Evolutionary conservation across 2,329 filamentous ascomycete species (phyloP).

Genomic region (Botrytis sinoallii): DNA sequence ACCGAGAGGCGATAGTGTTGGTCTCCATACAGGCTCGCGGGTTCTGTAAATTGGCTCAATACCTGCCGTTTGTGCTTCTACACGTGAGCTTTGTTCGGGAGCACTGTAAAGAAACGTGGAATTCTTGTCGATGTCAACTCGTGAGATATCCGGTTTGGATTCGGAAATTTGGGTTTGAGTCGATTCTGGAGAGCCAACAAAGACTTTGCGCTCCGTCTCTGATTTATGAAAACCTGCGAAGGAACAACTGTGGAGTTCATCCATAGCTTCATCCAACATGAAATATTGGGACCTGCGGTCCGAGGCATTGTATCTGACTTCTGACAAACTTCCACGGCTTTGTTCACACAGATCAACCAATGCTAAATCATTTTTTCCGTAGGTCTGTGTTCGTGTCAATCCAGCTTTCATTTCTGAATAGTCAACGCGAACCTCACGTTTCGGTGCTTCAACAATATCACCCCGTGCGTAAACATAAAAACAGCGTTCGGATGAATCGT

Average conservation of each 20-base stretch:
- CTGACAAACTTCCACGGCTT: not conserved
- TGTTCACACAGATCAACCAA: slow-evolving; percentile 1
- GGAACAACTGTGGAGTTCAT: not conserved
- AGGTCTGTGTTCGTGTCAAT: slow-evolving; percentile 16
- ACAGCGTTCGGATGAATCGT: slow-evolving; percentile 11
- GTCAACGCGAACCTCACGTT: not conserved
- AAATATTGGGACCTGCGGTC: not conserved
- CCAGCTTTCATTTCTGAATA: slow-evolving; percentile 16
- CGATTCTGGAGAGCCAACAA: slow-evolving; percentile 16
- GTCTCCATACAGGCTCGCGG: slow-evolving; percentile 3
- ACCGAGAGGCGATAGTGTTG: slow-evolving; percentile 7
- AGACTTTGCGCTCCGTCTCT: not conserved
- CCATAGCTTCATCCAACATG: not conserved
- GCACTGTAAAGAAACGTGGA: not conserved
- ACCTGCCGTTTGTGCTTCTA: not conserved
- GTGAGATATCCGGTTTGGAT: not conserved
- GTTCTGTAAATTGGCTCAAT: not conserved
- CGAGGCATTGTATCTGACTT: not conserved
- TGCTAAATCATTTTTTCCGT: not conserved
- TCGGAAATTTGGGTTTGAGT: slow-evolving; percentile 1
- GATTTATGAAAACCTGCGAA: not conserved
- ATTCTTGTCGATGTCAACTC: not conserved
- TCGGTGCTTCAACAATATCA: not conserved
- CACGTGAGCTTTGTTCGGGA: not conserved
- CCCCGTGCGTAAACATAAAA: not conserved